Evolutionary conservation across 2,329 filamentous ascomycete species (phyloP), one percentile per base, ranked within the genome.

Genomic region (Tolypocladium endophyticum): DNA sequence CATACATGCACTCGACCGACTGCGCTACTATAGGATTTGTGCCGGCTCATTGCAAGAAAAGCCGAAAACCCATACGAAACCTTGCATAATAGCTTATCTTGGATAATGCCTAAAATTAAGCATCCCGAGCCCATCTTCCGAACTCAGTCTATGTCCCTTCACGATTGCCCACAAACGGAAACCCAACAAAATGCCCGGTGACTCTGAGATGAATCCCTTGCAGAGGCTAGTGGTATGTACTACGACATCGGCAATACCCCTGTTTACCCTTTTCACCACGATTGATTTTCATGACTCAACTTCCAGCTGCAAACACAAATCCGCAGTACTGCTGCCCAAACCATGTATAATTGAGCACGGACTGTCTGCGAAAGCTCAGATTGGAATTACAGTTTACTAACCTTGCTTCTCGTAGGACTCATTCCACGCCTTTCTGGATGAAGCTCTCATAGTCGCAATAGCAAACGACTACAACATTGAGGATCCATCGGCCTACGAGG

Each of bases 391-490:
- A 1, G 3, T 16, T 16, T 35, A 52, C 47, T 35, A 35, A 53
- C 11, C 9, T 28, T 23, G 47, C 50, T 53, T 4, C 20, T 35
- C 20, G 3, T 61, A 92, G 86, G 80, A 85, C 62, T 84, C 87
- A 64, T 93, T 90, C 68, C 87, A 86, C 69, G 83, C 88, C 30
- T 82, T 87, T 23, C 73, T 97, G 47, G 92, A 97, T 65, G 84
- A 91, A 64, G 83, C 90, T 0, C 80, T 93, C 16, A 83, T 97
- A 61, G 81, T 87, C 58, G 87, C 90, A 4, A 89, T 97, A 56
- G 78, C 85, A 6, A 83, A 78, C 58, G 93, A 97, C 68, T 90
- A 85, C 72, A 82, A 92, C 65, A 75, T 92, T 23, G 70, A 73
- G 3, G 72, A 84, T 28, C 66, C 79, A 0, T 70, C 74, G 0